A percentile compares a stretch with the other conserved stretches of the same genome.
These are phyloP conservation scores for Pharus latifolius DNA, from an alignment of 176 grass and related monocot species.

Conservation along the genomic window DNA sequence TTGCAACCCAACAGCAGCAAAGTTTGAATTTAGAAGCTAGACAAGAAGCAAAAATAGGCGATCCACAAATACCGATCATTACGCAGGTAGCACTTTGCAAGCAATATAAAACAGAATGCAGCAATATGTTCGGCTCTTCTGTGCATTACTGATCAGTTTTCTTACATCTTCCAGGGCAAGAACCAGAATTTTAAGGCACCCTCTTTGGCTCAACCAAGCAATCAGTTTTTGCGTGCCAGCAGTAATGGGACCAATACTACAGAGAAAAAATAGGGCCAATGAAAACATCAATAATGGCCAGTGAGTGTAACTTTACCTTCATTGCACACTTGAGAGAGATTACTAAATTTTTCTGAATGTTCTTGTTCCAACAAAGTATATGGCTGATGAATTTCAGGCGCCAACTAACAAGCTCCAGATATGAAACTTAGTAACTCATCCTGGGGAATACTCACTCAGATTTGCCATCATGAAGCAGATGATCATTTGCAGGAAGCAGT, in stretches of 20 bases:
- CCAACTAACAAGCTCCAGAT: constrained; percentile 8
- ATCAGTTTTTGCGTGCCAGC: not conserved
- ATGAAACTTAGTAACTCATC: constrained; percentile 8
- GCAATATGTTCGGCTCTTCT: not conserved
- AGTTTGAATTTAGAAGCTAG: constrained; percentile 18
- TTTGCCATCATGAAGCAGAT: constrained; percentile 6
- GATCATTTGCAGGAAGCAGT: not conserved
- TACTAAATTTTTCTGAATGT: not conserved
- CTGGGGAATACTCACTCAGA: not conserved
- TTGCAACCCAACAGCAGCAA: constrained; percentile 19
- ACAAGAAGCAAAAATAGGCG: constrained; percentile 3
- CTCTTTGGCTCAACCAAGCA: constrained; percentile 8
- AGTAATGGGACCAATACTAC: not conserved
- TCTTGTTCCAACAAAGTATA: not conserved
- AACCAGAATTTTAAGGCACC: constrained; percentile 15
- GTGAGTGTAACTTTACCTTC: not conserved
- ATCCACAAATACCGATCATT: constrained; percentile 13
- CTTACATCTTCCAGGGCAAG: constrained; percentile 3
- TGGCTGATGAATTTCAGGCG: constrained; percentile 3
- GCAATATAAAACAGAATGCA: not conserved
- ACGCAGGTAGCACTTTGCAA: not conserved
- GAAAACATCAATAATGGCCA: not conserved
- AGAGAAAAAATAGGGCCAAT: not conserved
- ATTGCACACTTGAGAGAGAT: not conserved
- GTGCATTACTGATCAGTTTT: constrained; percentile 5